These are phyloP conservation scores for Cryphonectria naterciae DNA, from an alignment of 2,329 filamentous ascomycete species.

Conservation along the genomic window DNA sequence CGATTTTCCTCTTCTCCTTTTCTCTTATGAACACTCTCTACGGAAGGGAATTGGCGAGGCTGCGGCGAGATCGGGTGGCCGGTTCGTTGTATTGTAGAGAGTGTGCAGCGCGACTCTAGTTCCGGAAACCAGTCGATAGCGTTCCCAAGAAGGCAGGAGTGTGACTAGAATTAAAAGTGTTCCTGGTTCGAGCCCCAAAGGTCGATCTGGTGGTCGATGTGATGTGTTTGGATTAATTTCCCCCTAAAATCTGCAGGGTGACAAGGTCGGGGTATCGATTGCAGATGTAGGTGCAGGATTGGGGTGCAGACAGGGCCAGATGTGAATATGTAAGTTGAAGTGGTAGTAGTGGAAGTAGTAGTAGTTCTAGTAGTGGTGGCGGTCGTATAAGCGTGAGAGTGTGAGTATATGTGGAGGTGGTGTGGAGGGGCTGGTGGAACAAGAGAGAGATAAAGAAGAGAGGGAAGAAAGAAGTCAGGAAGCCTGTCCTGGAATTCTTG, in stretches of 20 bases:
- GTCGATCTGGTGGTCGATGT: background rate
- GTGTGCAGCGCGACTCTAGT: background rate
- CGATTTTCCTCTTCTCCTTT: too few species aligned
- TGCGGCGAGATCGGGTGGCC: constrained; percentile 3
- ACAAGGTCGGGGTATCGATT: constrained; percentile 18
- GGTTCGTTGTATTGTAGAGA: background rate
- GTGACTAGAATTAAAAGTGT: background rate
- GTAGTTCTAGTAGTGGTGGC: background rate
- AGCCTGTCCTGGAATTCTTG: constrained; percentile 12
- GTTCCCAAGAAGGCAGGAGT: background rate
- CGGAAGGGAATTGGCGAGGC: background rate
- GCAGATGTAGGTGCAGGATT: constrained; percentile 20
- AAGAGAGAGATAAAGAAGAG: background rate
- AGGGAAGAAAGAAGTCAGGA: background rate
- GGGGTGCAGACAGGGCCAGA: constrained; percentile 7
- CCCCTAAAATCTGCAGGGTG: constrained; percentile 13
- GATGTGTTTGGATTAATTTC: background rate
- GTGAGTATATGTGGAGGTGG: background rate
- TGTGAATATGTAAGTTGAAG: constrained; percentile 12
- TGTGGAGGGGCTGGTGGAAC: constrained; percentile 7
- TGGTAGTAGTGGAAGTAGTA: too few species aligned
- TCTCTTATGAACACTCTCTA: too few species aligned
- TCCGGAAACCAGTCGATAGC: background rate
- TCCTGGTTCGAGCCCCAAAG: background rate
- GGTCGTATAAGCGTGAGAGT: background rate